phyloP scores from a whole-genome alignment of 805 yeast species.

The Huiozyma naganishii region DNA sequence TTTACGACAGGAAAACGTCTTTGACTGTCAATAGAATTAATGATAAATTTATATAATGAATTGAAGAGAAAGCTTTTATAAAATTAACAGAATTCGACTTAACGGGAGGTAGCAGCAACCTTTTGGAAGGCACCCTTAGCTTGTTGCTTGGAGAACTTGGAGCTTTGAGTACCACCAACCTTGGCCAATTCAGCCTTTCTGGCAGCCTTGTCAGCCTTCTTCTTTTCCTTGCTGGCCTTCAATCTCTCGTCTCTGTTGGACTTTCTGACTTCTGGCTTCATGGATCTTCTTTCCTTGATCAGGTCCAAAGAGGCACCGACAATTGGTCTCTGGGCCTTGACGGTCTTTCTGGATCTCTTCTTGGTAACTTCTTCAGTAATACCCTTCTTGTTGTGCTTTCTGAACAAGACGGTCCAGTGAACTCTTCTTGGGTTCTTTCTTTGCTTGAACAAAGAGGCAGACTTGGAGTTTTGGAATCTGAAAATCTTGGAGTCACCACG shows the following conservation, averaged over 20 bases:
- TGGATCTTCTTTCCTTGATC: conserved; percentile 94
- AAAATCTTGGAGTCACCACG: conserved; percentile 99
- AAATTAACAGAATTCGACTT: conserved; percentile 28
- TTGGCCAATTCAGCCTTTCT: conserved; percentile 58
- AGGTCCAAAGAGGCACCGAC: conserved; percentile 99
- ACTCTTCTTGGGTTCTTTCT: conserved; percentile 99
- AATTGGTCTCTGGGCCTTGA: conserved; percentile 97
- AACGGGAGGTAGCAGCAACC: conserved; percentile 95
- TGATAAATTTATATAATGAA: background rate
- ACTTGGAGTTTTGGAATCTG: conserved; percentile 98
- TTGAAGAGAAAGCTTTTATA: conserved; percentile 1
- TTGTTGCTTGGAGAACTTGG: conserved; percentile 86
- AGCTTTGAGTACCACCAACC: conserved; percentile 62
- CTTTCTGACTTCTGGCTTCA: conserved; percentile 95
- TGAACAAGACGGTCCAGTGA: conserved; percentile 98
- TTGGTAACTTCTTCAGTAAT: conserved; percentile 95
- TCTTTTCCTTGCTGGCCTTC: conserved; percentile 73
- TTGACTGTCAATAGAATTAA: too few relatives aligned
- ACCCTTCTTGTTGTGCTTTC: conserved; percentile 99
- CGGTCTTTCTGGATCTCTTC: conserved; percentile 95
- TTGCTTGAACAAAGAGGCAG: conserved; percentile 96
- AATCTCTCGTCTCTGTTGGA: conserved; percentile 91
- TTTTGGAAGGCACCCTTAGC: conserved; percentile 97
- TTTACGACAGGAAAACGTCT: conserved; percentile 1
- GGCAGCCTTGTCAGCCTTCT: conserved; percentile 85